Evolutionary conservation across 78 protist species (phyloP).

Genomic region (Trichosphaerium sp.): DNA sequence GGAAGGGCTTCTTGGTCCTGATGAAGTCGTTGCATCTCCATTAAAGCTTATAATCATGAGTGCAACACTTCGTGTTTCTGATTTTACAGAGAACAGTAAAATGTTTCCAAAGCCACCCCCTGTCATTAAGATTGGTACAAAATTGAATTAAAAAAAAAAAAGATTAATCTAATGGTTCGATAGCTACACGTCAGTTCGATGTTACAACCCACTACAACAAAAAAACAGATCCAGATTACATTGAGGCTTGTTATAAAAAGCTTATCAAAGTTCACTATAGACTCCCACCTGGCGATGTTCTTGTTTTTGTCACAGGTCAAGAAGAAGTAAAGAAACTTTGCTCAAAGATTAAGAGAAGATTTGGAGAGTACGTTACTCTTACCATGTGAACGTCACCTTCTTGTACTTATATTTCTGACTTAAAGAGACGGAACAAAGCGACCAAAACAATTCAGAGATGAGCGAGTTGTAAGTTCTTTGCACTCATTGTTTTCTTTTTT

Average conservation of each 20-base stretch:
- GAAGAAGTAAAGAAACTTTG: constrained; percentile 64
- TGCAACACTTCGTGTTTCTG: constrained; percentile 91
- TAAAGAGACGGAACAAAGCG: no score
- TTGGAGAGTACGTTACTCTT: no score
- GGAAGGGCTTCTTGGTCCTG: no score
- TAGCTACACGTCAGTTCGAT: no score
- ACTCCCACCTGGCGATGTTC: constrained; percentile 89
- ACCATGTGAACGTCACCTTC: no score
- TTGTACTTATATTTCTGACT: no score
- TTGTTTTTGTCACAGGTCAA: constrained; percentile 92
- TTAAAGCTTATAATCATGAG: constrained; percentile 94
- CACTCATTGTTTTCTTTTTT: no score
- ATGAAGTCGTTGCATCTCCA: no score
- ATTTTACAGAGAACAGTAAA: constrained; percentile 60
- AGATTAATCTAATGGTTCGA: no score
- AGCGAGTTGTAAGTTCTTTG: no score
- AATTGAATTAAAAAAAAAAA: no score
- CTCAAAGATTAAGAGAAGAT: constrained; percentile 29
- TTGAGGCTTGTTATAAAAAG: constrained; percentile 54
- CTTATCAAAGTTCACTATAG: constrained; percentile 69
- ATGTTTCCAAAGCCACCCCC: constrained; percentile 68
- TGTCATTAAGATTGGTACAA: constrained; percentile 67
- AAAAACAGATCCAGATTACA: constrained; percentile 57
- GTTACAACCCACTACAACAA: constrained; percentile 81
- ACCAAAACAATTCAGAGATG: no score